A percentile compares a stretch with the other conserved stretches of the same genome.
phyloP scores from a whole-genome alignment of 2,329 filamentous ascomycete genomes.

The Phialophora macrospora region DNA sequence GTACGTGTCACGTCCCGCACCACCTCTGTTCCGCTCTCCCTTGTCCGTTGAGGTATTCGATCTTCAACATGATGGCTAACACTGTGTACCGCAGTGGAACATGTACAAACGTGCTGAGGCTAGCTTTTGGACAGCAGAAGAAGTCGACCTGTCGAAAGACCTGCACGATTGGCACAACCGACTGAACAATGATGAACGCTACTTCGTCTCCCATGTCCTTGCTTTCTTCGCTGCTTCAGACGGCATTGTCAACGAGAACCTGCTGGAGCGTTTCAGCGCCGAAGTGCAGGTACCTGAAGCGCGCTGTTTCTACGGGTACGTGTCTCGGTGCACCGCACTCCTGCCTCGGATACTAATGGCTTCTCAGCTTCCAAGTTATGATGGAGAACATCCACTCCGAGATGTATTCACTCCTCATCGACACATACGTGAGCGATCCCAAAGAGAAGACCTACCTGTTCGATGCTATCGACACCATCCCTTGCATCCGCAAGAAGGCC shows the following conservation, averaged over 20 bases:
- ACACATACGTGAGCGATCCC: slow-evolving; percentile 98
- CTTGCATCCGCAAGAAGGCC: slow-evolving; percentile 97
- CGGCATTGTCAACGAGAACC: slow-evolving; percentile 99
- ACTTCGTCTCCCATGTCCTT: slow-evolving; percentile 97
- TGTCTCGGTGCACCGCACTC: background rate
- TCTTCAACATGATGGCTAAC: slow-evolving; percentile 37
- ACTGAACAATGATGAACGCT: slow-evolving; percentile 94
- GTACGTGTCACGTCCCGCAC: slow-evolving; percentile 25
- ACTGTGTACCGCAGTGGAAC: slow-evolving; percentile 77
- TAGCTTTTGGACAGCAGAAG: slow-evolving; percentile 99
- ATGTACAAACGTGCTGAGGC: slow-evolving; percentile 99
- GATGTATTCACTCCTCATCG: slow-evolving; percentile 98
- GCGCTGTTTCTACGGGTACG: slow-evolving; percentile 86
- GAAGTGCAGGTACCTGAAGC: slow-evolving; percentile 98
- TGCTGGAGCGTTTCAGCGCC: slow-evolving; percentile 94
- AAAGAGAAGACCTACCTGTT: slow-evolving; percentile 93
- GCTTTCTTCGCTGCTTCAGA: slow-evolving; percentile 99
- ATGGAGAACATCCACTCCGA: slow-evolving; percentile 91
- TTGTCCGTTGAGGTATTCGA: background rate
- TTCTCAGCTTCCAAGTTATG: slow-evolving; percentile 91
- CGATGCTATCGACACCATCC: slow-evolving; percentile 98
- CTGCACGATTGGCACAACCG: slow-evolving; percentile 99
- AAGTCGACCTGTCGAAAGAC: slow-evolving; percentile 99
- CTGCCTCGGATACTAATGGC: background rate
- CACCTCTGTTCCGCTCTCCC: slow-evolving; percentile 47